Evolutionary conservation across 768 basidiomycete genomes (phyloP).

Genomic region (Pulveroboletus frians): DNA sequence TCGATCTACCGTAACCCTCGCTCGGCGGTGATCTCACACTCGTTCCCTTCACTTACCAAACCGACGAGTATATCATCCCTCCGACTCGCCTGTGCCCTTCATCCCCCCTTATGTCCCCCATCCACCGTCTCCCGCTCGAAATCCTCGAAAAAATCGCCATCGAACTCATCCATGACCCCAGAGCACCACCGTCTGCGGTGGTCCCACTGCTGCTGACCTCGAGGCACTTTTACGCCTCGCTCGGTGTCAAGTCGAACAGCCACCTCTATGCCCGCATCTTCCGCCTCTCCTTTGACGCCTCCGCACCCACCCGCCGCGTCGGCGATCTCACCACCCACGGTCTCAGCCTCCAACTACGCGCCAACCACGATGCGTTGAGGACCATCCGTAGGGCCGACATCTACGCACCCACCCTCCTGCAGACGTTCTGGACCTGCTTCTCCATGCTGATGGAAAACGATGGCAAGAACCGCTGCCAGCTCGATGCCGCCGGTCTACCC

Average conservation of each 20-base stretch:
- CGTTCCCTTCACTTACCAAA: not conserved
- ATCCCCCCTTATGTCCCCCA: slow-evolving; percentile 14
- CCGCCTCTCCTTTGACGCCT: slow-evolving; percentile 49
- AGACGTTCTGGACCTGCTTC: slow-evolving; percentile 43
- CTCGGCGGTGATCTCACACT: slow-evolving; percentile 6
- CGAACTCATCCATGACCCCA: slow-evolving; percentile 29
- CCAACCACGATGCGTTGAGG: slow-evolving; percentile 31
- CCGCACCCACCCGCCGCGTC: slow-evolving; percentile 50
- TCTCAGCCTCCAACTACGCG: slow-evolving; percentile 38
- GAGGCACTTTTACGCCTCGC: slow-evolving; percentile 33
- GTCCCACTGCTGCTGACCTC: slow-evolving; percentile 46
- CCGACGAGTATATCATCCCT: slow-evolving; percentile 6
- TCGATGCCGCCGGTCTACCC: slow-evolving; percentile 47
- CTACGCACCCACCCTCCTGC: slow-evolving; percentile 27
- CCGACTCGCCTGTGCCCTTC: slow-evolving; percentile 3
- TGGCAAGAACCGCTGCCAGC: slow-evolving; percentile 55
- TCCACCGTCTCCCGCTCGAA: slow-evolving; percentile 38
- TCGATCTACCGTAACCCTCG: slow-evolving; percentile 1
- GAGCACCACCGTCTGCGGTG: slow-evolving; percentile 34
- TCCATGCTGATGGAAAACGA: slow-evolving; percentile 65
- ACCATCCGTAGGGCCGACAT: slow-evolving; percentile 32
- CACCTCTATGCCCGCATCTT: slow-evolving; percentile 53
- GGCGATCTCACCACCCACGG: slow-evolving; percentile 33
- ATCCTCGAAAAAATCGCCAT: slow-evolving; percentile 49
- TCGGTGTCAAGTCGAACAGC: slow-evolving; percentile 23